A percentile compares a stretch with the other conserved stretches of the same genome.
Evolutionary conservation across 306 rosid species (phyloP).

Genomic region (Vigna reflexopilosa): DNA sequence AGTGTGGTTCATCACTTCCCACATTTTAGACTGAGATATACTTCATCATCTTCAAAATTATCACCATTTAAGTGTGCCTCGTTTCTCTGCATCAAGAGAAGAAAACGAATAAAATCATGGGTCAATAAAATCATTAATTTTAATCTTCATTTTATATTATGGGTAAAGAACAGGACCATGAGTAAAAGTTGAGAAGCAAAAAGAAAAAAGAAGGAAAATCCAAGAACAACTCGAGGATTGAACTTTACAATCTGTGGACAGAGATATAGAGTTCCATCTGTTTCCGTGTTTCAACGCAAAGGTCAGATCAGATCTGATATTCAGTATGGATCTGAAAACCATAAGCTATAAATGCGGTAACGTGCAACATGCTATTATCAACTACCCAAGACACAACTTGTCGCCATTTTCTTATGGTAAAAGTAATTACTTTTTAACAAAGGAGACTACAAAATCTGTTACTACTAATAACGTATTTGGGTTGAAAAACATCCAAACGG

Average conservation of each 20-base stretch:
- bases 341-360: slow-evolving; percentile 42
- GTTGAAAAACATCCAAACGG: neutral
- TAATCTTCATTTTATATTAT: neutral
- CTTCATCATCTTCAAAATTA: neutral
- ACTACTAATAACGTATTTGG: neutral
- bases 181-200: too few species aligned
- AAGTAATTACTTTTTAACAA: neutral
- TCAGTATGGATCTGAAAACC: slow-evolving; percentile 22
- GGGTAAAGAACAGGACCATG: neutral
- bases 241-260: too few species aligned
- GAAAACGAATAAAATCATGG: neutral
- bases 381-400: slow-evolving; percentile 23
- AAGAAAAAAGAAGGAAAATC: too few species aligned
- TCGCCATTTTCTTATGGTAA: neutral
- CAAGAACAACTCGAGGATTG: too few species aligned
- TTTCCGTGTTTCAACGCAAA: neutral
- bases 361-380: slow-evolving; percentile 27
- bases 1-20: neutral
- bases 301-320: slow-evolving; percentile 9
- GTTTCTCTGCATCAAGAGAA: too few species aligned
- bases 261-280: too few species aligned
- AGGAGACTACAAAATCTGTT: neutral
- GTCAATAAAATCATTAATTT: too few species aligned
- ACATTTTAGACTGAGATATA: neutral
- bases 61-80: too few species aligned